Evolutionary conservation across 352 stramenopile species (phyloP).

Genomic region (Phytophthora aleatoria): DNA sequence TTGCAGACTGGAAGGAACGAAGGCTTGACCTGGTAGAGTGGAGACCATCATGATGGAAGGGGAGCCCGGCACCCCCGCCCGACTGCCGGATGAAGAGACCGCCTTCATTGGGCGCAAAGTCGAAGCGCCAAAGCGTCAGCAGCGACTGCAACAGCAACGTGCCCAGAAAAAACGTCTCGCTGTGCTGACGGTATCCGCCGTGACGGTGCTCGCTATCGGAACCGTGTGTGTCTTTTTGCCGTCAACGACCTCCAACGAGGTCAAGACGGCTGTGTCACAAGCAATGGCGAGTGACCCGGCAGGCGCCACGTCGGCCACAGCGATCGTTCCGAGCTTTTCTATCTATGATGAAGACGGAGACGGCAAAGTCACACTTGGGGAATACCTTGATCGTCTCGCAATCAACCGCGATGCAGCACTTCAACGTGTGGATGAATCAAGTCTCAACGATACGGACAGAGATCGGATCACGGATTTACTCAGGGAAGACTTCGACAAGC

Average conservation of each 20-base stretch:
- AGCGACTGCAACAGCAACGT: slow-evolving; percentile 12
- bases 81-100: slow-evolving; percentile 26
- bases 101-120: slow-evolving; percentile 22
- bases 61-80: slow-evolving; percentile 13
- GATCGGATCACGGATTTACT: slow-evolving; percentile 11
- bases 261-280: slow-evolving; percentile 18
- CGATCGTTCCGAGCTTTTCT: slow-evolving; percentile 22
- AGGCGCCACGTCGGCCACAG: background rate
- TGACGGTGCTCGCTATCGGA: slow-evolving; percentile 24
- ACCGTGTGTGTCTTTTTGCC: slow-evolving; percentile 23
- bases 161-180: slow-evolving; percentile 21
- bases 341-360: slow-evolving; percentile 30
- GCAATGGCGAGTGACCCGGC: slow-evolving; percentile 25
- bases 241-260: slow-evolving; percentile 6
- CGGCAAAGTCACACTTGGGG: slow-evolving; percentile 24
- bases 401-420: slow-evolving; percentile 24
- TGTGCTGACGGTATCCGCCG: slow-evolving; percentile 12
- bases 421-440: slow-evolving; percentile 8
- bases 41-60: slow-evolving; percentile 37
- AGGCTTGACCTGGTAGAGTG: background rate
- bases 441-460: slow-evolving; percentile 17
- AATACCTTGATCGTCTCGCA: slow-evolving; percentile 26
- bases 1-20: slow-evolving; percentile 16
- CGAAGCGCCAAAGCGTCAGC: slow-evolving; percentile 20
- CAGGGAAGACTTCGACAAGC: slow-evolving; percentile 24